These are phyloP conservation scores for Boletales sp. DNA, from an alignment of 768 basidiomycete genomes.

Conservation along the genomic window DNA sequence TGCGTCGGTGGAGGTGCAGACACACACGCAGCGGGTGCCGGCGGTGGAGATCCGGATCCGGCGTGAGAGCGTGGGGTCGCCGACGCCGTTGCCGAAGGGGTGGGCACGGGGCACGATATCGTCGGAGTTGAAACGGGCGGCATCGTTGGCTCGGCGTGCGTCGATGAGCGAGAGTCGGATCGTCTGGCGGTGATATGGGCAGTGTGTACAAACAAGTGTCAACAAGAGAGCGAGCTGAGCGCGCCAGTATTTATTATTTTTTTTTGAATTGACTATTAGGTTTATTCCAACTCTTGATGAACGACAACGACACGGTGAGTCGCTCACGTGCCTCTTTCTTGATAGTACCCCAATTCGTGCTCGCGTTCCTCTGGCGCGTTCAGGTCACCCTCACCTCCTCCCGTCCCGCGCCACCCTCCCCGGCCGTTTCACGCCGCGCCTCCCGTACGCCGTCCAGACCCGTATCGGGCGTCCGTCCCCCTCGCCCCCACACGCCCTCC, in stretches of 20 bases:
- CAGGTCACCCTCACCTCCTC: conserved; percentile 38
- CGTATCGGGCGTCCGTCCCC: conserved; percentile 1
- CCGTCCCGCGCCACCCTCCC: conserved; percentile 62
- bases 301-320: too few relatives aligned
- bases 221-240: too few relatives aligned
- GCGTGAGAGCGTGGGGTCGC: conserved; percentile 16
- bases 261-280: too few relatives aligned
- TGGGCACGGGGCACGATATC: conserved; percentile 25
- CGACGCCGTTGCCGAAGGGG: conserved; percentile 12
- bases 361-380: too few relatives aligned
- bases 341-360: too few relatives aligned
- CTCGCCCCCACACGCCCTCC: too few relatives aligned
- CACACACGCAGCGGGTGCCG: neutral
- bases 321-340: too few relatives aligned
- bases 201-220: conserved; percentile 18
- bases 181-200: conserved; percentile 23
- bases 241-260: too few relatives aligned
- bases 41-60: conserved; percentile 13
- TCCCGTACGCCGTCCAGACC: conserved; percentile 30
- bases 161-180: conserved; percentile 9
- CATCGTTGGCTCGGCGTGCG: conserved; percentile 24
- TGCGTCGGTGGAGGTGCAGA: conserved; percentile 9
- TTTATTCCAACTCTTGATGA: too few relatives aligned
- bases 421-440: conserved; percentile 44
- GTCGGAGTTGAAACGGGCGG: conserved; percentile 28